Percentiles rank a stretch among this genome's conserved stretches.
Conservation (phyloP, 192 early-diverging fungal genomes). For the Coemansia sp. region DNA sequence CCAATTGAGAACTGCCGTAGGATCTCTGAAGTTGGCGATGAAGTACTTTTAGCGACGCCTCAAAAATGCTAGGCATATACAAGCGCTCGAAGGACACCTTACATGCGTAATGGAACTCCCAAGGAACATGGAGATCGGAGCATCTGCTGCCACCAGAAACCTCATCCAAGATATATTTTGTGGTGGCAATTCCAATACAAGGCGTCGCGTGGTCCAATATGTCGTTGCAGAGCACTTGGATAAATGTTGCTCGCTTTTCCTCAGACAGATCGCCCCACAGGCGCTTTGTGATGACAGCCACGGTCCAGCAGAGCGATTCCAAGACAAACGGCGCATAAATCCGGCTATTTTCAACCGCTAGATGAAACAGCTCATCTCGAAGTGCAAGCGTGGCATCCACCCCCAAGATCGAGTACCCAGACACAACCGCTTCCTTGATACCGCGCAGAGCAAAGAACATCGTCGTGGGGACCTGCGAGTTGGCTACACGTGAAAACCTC, state of each 20-base stretch:
- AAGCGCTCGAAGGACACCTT: constrained; percentile 44
- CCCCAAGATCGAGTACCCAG: constrained; percentile 35
- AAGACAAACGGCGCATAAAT: constrained; percentile 44
- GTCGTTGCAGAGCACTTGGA: constrained; percentile 39
- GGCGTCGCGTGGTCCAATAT: constrained; percentile 36
- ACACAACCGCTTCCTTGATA: constrained; percentile 47
- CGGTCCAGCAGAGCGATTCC: constrained; percentile 49
- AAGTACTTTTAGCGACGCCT: constrained; percentile 47
- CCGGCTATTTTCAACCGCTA: constrained; percentile 34
- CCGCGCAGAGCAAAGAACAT: constrained; percentile 53
- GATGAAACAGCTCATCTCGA: constrained; percentile 44
- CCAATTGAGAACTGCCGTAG: constrained; percentile 9
- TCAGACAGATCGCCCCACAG: constrained; percentile 43
- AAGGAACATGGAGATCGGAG: constrained; percentile 47
- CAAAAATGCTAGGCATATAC: constrained; percentile 41
- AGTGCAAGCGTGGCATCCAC: constrained; percentile 15
- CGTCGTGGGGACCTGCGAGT: constrained; percentile 44
- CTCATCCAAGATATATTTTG: constrained; percentile 47
- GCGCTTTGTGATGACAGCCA: constrained; percentile 53
- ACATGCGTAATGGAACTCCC: constrained; percentile 54
- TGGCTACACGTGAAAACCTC: constrained; percentile 12
- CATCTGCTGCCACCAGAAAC: constrained; percentile 52
- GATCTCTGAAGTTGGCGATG: constrained; percentile 47
- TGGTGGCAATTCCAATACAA: constrained; percentile 36
- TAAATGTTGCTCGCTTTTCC: constrained; percentile 25